Evolutionary conservation across 495 filamentous ascomycete species (phyloP).

Genomic region (Penicillium goetzii): DNA sequence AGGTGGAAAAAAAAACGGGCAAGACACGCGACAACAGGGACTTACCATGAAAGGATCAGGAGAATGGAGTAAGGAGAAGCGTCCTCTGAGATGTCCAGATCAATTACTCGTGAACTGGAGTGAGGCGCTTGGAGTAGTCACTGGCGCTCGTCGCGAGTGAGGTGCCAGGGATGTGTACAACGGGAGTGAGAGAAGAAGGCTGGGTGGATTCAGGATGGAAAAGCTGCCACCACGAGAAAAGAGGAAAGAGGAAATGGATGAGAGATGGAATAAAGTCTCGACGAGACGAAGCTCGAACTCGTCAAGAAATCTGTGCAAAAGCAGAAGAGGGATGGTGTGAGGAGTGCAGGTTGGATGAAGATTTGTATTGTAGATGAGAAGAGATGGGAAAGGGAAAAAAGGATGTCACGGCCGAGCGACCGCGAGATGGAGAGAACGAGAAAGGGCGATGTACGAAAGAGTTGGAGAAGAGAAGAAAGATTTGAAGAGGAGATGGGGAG

Average conservation of each 20-base stretch:
- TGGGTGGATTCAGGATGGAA: conserved; percentile 17
- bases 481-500: conserved; percentile 13
- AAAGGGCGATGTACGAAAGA: conserved; percentile 12
- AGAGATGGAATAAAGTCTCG: background rate
- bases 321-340: conserved; percentile 8
- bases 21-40: conserved; percentile 19
- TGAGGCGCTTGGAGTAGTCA: conserved; percentile 13
- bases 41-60: conserved; percentile 24
- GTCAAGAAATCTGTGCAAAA: conserved; percentile 2
- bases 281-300: background rate
- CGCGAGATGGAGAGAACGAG: conserved; percentile 11
- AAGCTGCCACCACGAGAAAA: conserved; percentile 18
- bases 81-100: background rate
- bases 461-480: conserved; percentile 5
- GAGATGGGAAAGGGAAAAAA: conserved; percentile 21
- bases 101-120: conserved; percentile 1
- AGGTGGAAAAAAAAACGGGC: conserved; percentile 13
- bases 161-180: conserved; percentile 48
- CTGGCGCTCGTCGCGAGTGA: conserved; percentile 21
- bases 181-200: conserved; percentile 15
- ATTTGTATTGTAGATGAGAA: conserved; percentile 17
- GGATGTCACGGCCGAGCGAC: conserved; percentile 19
- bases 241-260: conserved; percentile 8
- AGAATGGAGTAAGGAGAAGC: background rate
- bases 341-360: conserved; percentile 1